Evolutionary conservation across 345 rosid species (phyloP).

Genomic region (Populus nigra): DNA sequence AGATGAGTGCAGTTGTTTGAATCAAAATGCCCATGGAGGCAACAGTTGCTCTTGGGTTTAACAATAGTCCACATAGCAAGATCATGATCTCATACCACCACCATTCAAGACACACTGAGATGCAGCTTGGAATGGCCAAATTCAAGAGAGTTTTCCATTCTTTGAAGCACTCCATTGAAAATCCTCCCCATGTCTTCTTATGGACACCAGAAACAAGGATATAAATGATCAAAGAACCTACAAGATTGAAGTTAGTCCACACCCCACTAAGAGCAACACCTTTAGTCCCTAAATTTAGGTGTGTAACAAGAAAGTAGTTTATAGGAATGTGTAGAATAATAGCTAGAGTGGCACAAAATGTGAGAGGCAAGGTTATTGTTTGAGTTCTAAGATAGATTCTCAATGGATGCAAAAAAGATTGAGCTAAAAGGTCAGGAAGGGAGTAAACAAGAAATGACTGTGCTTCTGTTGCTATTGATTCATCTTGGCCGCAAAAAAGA

Average conservation of each 20-base stretch:
- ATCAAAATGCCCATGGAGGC: constrained; percentile 91
- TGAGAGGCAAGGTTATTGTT: constrained; percentile 40
- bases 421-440: constrained; percentile 77
- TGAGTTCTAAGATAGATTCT: constrained; percentile 78
- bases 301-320: constrained; percentile 41
- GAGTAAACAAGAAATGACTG: constrained; percentile 64
- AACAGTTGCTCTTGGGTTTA: constrained; percentile 71
- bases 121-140: constrained; percentile 76
- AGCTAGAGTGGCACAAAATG: constrained; percentile 17
- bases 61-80: constrained; percentile 61
- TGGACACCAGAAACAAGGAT: constrained; percentile 49
- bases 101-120: constrained; percentile 93
- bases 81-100: constrained; percentile 99
- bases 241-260: constrained; percentile 65
- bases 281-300: constrained; percentile 57
- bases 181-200: constrained; percentile 54
- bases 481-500: constrained; percentile 57
- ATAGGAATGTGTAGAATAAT: constrained; percentile 25
- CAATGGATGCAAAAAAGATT: constrained; percentile 75
- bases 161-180: constrained; percentile 51
- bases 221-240: constrained; percentile 49
- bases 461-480: constrained; percentile 53
- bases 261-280: constrained; percentile 78
- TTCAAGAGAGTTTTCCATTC: constrained; percentile 56
- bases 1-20: constrained; percentile 74